These are phyloP conservation scores for Neurospora sp. DNA, from an alignment of 495 filamentous ascomycete species.

Conservation along the genomic window DNA sequence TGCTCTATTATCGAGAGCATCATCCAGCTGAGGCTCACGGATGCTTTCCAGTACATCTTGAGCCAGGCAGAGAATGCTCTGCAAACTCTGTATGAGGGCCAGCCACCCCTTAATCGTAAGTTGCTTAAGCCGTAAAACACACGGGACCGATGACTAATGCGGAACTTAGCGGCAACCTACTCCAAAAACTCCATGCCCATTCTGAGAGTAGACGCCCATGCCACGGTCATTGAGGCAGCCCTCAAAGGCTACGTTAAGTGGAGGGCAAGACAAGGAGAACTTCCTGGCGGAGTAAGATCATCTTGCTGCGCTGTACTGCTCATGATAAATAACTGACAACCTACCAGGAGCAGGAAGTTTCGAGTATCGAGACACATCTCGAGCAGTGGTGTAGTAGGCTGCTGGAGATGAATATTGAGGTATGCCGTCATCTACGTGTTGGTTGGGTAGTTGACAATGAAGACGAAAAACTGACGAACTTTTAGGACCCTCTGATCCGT, in stretches of 20 bases:
- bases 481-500: slow-evolving; percentile 72
- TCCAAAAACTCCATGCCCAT: slow-evolving; percentile 68
- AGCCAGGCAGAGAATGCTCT: slow-evolving; percentile 63
- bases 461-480: not conserved
- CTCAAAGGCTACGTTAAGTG: slow-evolving; percentile 84
- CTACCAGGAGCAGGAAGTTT: slow-evolving; percentile 48
- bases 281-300: slow-evolving; percentile 42
- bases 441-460: not conserved
- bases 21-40: slow-evolving; percentile 65
- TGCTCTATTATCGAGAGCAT: slow-evolving; percentile 75
- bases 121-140: not conserved
- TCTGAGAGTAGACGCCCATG: slow-evolving; percentile 78
- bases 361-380: slow-evolving; percentile 53
- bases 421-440: slow-evolving; percentile 16
- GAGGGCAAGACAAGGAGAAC: slow-evolving; percentile 45
- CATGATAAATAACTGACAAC: slow-evolving; percentile 4
- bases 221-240: slow-evolving; percentile 82
- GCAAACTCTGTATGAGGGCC: slow-evolving; percentile 61
- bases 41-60: slow-evolving; percentile 81
- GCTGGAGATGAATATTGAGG: slow-evolving; percentile 66
- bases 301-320: not conserved
- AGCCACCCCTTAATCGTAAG: slow-evolving; percentile 59
- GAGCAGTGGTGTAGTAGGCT: slow-evolving; percentile 74
- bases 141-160: slow-evolving; percentile 20
- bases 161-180: slow-evolving; percentile 53